Conservation (phyloP, 305 asterid genomes). For the Fraxinus angustifolia region DNA sequence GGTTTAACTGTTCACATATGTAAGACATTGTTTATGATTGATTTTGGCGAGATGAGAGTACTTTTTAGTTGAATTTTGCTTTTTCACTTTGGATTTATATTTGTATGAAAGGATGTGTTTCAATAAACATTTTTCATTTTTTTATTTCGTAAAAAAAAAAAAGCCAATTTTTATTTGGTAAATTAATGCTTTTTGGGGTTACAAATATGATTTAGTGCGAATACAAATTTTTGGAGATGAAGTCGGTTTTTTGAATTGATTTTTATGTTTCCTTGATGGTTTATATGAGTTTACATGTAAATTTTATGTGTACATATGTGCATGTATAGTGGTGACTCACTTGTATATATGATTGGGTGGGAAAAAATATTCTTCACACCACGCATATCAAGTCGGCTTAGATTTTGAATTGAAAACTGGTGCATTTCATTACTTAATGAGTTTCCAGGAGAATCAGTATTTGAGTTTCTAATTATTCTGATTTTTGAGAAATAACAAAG, state of each 20-base stretch:
- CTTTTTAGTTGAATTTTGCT: background rate
- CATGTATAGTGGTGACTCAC: background rate
- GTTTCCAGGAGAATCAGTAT: background rate
- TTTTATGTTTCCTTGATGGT: background rate
- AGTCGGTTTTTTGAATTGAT: background rate
- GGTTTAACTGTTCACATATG: background rate
- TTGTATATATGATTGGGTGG: background rate
- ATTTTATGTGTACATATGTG: background rate
- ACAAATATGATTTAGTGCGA: background rate
- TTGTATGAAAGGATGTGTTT: background rate
- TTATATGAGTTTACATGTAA: background rate
- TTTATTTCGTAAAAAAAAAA: background rate
- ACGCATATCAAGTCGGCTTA: background rate
- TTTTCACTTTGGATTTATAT: background rate
- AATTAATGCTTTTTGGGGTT: background rate
- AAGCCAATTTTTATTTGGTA: background rate
- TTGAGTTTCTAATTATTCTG: background rate
- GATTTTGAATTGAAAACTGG: background rate
- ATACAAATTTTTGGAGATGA: background rate
- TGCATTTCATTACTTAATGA: background rate
- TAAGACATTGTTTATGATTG: background rate
- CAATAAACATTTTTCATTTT: background rate
- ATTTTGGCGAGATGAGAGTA: background rate
- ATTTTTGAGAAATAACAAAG: conserved; percentile 25
- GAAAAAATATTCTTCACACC: background rate